Conservation (phyloP, 331 rosid genomes). For the Quercus phellos region DNA sequence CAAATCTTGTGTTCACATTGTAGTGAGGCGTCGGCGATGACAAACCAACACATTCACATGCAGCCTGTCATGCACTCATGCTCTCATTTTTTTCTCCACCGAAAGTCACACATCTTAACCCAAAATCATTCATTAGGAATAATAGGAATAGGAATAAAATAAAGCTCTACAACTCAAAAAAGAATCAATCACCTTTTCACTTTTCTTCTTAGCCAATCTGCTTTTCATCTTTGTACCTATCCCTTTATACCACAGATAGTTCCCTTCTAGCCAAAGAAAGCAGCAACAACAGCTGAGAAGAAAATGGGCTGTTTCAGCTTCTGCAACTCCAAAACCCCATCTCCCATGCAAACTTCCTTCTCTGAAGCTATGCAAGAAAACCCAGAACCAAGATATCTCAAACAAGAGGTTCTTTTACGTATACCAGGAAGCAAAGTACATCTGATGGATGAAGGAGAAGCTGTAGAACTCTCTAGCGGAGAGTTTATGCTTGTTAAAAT, state of each 20-base stretch:
- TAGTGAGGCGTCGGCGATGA: not conserved
- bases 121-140: not conserved
- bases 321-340: slow-evolving; percentile 32
- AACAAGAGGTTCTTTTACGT: slow-evolving; percentile 45
- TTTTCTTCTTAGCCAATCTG: not conserved
- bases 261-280: slow-evolving; percentile 20
- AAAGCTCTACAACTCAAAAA: slow-evolving; percentile 19
- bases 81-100: slow-evolving; percentile 28
- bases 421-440: slow-evolving; percentile 65
- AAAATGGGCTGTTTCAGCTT: slow-evolving; percentile 56
- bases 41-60: slow-evolving; percentile 5
- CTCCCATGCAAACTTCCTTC: slow-evolving; percentile 8
- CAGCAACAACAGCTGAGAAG: not conserved
- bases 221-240: not conserved
- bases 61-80: slow-evolving; percentile 19
- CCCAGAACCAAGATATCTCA: slow-evolving; percentile 30
- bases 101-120: slow-evolving; percentile 14
- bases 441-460: slow-evolving; percentile 69
- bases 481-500: slow-evolving; percentile 50
- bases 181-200: slow-evolving; percentile 13
- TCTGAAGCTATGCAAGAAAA: slow-evolving; percentile 9
- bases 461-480: slow-evolving; percentile 53
- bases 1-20: not conserved
- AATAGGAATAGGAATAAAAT: slow-evolving; percentile 22
- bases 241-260: slow-evolving; percentile 1